Conservation (phyloP, 805 yeast genomes). For the Wickerhamiella australiensis region DNA sequence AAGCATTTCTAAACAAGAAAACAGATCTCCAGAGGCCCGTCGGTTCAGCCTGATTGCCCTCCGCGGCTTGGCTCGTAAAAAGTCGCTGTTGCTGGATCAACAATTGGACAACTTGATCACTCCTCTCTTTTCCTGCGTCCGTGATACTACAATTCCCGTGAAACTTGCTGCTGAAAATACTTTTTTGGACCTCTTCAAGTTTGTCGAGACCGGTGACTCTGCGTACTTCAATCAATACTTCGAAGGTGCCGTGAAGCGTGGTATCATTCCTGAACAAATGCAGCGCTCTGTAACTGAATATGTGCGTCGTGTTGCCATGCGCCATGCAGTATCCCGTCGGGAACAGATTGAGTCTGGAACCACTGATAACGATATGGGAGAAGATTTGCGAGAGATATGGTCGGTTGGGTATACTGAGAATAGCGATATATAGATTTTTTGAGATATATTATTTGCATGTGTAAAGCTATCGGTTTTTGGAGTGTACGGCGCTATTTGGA, state of each 20-base stretch:
- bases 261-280: conserved; percentile 18
- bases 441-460: too few species aligned
- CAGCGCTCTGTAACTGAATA: conserved; percentile 74
- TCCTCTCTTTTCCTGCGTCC: conserved; percentile 64
- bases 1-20: conserved; percentile 43
- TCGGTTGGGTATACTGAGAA: conserved; percentile 4
- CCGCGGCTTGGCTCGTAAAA: conserved; percentile 59
- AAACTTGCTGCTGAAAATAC: conserved; percentile 92
- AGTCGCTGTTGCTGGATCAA: conserved; percentile 41
- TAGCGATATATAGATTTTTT: background rate
- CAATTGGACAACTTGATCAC: conserved; percentile 50
- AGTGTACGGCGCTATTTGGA: too few species aligned
- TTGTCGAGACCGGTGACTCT: conserved; percentile 48
- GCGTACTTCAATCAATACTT: conserved; percentile 56
- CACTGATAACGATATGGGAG: conserved; percentile 6
- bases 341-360: conserved; percentile 86
- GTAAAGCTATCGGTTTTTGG: too few species aligned
- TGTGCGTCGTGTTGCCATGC: conserved; percentile 75
- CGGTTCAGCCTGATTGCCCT: conserved; percentile 64
- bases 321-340: conserved; percentile 77
- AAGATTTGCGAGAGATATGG: conserved; percentile 9
- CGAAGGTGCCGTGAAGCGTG: conserved; percentile 27
- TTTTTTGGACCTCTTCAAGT: conserved; percentile 54
- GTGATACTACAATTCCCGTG: conserved; percentile 83
- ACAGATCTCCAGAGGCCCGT: conserved; percentile 62